A percentile compares a stretch with the other conserved stretches of the same genome.
phyloP scores from a whole-genome alignment of 192 early-diverging fungal genomes.

The Gaertneriomyces sp. region DNA sequence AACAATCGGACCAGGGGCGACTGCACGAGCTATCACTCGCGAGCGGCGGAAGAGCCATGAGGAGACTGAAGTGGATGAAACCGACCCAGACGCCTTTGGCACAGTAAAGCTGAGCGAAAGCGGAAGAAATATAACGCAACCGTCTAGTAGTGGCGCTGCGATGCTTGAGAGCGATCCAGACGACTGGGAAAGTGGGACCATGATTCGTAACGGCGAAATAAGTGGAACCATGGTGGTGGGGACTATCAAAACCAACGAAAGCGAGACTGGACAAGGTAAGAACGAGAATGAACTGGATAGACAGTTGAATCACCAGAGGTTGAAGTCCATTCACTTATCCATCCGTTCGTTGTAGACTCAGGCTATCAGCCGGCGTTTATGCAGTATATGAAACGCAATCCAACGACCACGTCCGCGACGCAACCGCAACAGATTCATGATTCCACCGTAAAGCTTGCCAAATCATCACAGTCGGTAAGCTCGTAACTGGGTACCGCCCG shows the following conservation, averaged over 20 bases:
- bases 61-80: not conserved
- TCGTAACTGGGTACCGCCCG: too few relatives aligned
- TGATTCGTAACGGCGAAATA: not conserved
- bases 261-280: not conserved
- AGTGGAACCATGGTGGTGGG: conserved; percentile 19
- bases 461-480: too few relatives aligned
- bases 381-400: conserved; percentile 12
- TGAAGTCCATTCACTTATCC: not conserved
- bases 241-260: conserved; percentile 5
- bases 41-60: not conserved
- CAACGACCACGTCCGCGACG: too few relatives aligned
- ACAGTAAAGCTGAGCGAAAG: not conserved
- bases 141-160: conserved; percentile 2
- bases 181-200: not conserved
- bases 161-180: conserved; percentile 2
- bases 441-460: too few relatives aligned
- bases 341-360: not conserved
- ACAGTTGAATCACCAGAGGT: not conserved
- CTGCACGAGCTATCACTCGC: not conserved
- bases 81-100: conserved; percentile 3
- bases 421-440: too few relatives aligned
- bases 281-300: not conserved
- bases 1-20: conserved; percentile 6
- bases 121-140: conserved; percentile 8
- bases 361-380: conserved; percentile 31